Percentiles rank a stretch among this genome's conserved stretches.
Evolutionary conservation across 345 rosid species (phyloP).

Genomic region (Populus tremula): DNA sequence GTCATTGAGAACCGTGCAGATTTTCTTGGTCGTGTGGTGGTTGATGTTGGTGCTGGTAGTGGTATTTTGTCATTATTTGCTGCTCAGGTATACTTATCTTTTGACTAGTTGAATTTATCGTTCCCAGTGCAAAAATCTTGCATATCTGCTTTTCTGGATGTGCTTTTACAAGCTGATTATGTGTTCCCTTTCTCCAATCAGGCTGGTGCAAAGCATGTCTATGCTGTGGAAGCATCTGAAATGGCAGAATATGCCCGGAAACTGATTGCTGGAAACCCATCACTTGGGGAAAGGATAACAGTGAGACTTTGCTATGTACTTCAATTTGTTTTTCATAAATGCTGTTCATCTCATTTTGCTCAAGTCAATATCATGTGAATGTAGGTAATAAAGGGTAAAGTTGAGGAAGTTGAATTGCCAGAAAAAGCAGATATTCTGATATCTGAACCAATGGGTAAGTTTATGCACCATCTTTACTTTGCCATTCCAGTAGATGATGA

Average conservation of each 20-base stretch:
- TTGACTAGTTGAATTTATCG: neutral
- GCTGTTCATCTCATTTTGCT: conserved; percentile 3
- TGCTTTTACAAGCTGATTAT: conserved; percentile 9
- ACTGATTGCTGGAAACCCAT: conserved; percentile 89
- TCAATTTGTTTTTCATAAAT: neutral
- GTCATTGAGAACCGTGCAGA: conserved; percentile 91
- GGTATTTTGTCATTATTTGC: conserved; percentile 97
- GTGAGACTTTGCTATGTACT: conserved; percentile 38
- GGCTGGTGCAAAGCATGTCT: conserved; percentile 99
- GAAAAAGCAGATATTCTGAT: conserved; percentile 95
- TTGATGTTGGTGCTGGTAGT: conserved; percentile 99
- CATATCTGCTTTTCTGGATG: neutral
- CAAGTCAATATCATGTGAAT: conserved; percentile 12
- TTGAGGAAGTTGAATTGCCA: conserved; percentile 93
- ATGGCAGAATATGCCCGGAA: conserved; percentile 97
- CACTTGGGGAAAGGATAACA: conserved; percentile 72
- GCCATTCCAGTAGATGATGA: neutral
- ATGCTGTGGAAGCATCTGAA: conserved; percentile 99
- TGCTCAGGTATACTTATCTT: conserved; percentile 65
- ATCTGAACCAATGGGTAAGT: conserved; percentile 97
- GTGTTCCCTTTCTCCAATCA: conserved; percentile 26
- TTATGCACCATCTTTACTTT: conserved; percentile 7
- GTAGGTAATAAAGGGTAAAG: conserved; percentile 93
- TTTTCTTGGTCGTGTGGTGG: conserved; percentile 84
- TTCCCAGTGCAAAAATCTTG: neutral